Evolutionary conservation across 345 rosid genomes (phyloP).

Genomic region (Triadica sebifera): DNA sequence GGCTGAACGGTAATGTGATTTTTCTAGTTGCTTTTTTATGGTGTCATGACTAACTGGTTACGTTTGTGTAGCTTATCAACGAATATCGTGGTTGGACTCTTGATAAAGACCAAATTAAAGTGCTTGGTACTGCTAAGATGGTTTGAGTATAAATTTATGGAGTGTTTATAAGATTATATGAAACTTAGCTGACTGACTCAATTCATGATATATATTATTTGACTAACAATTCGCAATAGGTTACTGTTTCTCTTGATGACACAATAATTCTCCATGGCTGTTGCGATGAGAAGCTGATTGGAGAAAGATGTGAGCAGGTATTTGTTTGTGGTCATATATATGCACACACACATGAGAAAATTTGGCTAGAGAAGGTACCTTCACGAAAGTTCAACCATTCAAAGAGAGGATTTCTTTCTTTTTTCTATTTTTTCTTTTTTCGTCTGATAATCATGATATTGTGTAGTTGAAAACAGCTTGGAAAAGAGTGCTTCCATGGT

Average conservation of each 20-base stretch:
- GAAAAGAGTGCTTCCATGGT: conserved; percentile 66
- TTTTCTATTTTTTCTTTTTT: not conserved
- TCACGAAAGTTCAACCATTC: not conserved
- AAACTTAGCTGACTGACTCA: conserved; percentile 9
- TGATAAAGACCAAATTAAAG: conserved; percentile 61
- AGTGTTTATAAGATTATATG: conserved; percentile 9
- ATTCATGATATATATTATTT: not conserved
- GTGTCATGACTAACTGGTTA: conserved; percentile 19
- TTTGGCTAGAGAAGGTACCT: not conserved
- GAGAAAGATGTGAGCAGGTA: conserved; percentile 95
- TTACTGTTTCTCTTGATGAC: conserved; percentile 73
- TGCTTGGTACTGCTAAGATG: conserved; percentile 89
- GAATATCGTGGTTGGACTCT: conserved; percentile 76
- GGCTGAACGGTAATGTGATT: conserved; percentile 71
- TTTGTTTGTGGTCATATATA: not conserved
- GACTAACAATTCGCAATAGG: conserved; percentile 33
- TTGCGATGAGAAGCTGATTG: conserved; percentile 79
- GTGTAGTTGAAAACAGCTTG: conserved; percentile 64
- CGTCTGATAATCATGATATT: conserved; percentile 10
- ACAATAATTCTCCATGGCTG: conserved; percentile 80
- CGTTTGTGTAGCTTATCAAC: conserved; percentile 63
- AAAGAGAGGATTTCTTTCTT: not conserved
- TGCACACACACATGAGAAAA: not conserved
- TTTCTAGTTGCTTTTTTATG: not conserved
- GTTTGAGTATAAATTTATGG: conserved; percentile 26